phyloP scores from a whole-genome alignment of 164 flowering plant species.

The Vitis riparia region DNA sequence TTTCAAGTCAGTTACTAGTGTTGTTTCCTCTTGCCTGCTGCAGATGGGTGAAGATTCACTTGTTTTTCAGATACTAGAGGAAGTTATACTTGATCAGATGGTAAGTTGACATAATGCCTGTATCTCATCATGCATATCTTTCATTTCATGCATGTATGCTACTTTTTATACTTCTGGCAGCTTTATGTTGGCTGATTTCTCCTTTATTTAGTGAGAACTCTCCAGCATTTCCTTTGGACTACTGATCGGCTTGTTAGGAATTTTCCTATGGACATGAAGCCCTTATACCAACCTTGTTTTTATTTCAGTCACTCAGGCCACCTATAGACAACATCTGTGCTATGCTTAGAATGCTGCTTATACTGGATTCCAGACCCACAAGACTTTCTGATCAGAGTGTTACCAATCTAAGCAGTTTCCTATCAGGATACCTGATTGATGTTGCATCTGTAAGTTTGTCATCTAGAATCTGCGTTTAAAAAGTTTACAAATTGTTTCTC shows the following conservation, averaged over 20 bases:
- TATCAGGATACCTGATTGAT: slow-evolving; percentile 56
- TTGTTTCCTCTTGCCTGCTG: slow-evolving; percentile 55
- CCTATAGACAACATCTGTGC: slow-evolving; percentile 68
- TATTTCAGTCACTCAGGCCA: slow-evolving; percentile 41
- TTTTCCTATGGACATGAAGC: neutral
- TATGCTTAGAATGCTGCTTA: slow-evolving; percentile 52
- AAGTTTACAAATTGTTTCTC: neutral
- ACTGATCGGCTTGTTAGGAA: neutral
- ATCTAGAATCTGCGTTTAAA: neutral
- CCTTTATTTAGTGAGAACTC: neutral
- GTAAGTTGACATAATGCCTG: slow-evolving; percentile 33
- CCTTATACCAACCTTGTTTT: slow-evolving; percentile 8
- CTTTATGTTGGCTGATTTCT: neutral
- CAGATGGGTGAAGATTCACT: slow-evolving; percentile 70
- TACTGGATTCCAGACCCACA: slow-evolving; percentile 53
- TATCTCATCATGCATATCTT: neutral
- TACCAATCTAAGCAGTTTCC: slow-evolving; percentile 37
- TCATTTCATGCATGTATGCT: neutral
- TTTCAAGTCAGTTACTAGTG: slow-evolving; percentile 42
- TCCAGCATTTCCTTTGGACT: too few relatives aligned
- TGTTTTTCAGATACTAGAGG: slow-evolving; percentile 61
- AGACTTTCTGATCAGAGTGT: slow-evolving; percentile 54
- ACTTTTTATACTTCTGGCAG: neutral
- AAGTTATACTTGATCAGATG: slow-evolving; percentile 43
- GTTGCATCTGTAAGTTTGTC: slow-evolving; percentile 49